Percentiles rank a stretch among this genome's conserved stretches.
Evolutionary conservation across 495 filamentous ascomycete species (phyloP).

Genomic region (Hypoxylon lienhwacheense): DNA sequence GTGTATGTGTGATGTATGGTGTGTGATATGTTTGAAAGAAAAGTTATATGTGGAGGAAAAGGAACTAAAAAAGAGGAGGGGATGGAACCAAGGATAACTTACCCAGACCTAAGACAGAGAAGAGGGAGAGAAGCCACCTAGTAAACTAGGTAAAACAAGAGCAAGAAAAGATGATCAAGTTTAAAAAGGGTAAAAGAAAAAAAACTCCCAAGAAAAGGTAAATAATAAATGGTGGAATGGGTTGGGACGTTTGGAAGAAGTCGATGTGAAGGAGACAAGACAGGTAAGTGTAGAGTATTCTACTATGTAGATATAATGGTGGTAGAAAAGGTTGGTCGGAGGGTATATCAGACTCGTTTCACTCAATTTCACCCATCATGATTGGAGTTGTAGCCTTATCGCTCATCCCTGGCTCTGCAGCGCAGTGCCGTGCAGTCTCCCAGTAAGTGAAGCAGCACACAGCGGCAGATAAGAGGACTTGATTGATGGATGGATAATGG

Average conservation of each 20-base stretch:
- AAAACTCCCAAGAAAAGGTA: neutral
- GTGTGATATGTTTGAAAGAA: too few species aligned
- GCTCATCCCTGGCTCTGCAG: slow-evolving; percentile 38
- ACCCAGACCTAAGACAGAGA: too few species aligned
- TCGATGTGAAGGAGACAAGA: slow-evolving; percentile 28
- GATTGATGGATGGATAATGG: slow-evolving; percentile 33
- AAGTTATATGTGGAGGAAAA: too few species aligned
- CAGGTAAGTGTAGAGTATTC: slow-evolving; percentile 20
- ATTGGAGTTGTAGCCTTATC: slow-evolving; percentile 48
- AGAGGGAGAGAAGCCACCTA: too few species aligned
- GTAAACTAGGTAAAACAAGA: too few species aligned
- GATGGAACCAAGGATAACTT: too few species aligned
- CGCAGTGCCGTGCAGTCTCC: slow-evolving; percentile 20
- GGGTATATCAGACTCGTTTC: slow-evolving; percentile 34
- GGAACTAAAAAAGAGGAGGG: too few species aligned
- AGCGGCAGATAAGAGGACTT: slow-evolving; percentile 42
- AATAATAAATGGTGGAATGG: slow-evolving; percentile 7
- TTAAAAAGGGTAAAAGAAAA: slow-evolving; percentile 2
- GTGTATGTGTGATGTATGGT: too few species aligned
- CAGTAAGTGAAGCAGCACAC: slow-evolving; percentile 14
- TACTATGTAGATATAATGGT: slow-evolving; percentile 19
- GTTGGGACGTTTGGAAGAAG: slow-evolving; percentile 9
- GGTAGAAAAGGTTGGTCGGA: slow-evolving; percentile 22
- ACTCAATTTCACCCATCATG: slow-evolving; percentile 30
- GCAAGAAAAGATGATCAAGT: too few species aligned